Conservation (phyloP, 805 yeast species). For the Kurtzmaniella cleridarum region DNA sequence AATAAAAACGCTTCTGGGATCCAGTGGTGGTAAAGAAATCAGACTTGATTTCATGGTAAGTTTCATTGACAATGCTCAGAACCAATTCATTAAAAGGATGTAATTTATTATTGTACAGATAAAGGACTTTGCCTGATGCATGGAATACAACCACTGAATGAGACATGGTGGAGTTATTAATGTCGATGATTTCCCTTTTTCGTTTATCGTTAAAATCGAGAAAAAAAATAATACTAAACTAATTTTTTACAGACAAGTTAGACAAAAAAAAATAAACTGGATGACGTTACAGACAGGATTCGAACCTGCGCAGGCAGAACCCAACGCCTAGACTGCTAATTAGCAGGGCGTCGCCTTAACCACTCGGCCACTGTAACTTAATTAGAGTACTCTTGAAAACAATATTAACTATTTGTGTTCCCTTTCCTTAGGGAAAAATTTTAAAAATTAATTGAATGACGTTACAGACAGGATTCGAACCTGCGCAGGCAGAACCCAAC, state of each 20-base stretch:
- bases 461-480: conserved; percentile 99
- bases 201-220: neutral
- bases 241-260: conserved; percentile 1
- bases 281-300: conserved; percentile 97
- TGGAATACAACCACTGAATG: conserved; percentile 33
- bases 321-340: conserved; percentile 37
- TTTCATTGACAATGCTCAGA: conserved; percentile 29
- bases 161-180: conserved; percentile 22
- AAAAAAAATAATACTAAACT: neutral
- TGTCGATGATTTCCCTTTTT: neutral
- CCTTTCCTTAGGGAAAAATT: neutral
- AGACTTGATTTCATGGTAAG: conserved; percentile 25
- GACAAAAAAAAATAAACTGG: conserved; percentile 32
- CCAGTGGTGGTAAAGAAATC: conserved; percentile 27
- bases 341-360: conserved; percentile 94
- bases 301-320: conserved; percentile 87
- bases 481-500: conserved; percentile 68
- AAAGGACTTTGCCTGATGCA: conserved; percentile 31
- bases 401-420: too few species aligned
- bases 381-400: too few species aligned
- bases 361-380: conserved; percentile 80
- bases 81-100: conserved; percentile 37
- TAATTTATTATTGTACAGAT: conserved; percentile 30
- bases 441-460: conserved; percentile 44
- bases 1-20: conserved; percentile 31